A percentile compares a stretch with the other conserved stretches of the same genome.
Evolutionary conservation across 169 alveolate species (phyloP).

Genomic region (Cryptosporidium viatorum): DNA sequence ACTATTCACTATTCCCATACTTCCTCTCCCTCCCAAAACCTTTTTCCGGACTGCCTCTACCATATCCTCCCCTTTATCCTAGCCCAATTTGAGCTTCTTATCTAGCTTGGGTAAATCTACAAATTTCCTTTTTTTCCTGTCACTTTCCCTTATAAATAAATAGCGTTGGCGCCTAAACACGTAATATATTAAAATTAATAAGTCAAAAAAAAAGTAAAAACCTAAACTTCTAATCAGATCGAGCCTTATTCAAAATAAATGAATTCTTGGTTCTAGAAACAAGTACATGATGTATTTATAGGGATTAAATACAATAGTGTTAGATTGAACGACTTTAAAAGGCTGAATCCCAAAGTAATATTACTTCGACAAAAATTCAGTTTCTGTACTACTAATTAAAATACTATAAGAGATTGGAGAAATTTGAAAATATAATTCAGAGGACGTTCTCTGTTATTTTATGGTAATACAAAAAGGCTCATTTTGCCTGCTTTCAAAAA

Average conservation of each 20-base stretch:
- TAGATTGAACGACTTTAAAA: too few species aligned
- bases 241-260: not conserved
- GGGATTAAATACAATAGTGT: not conserved
- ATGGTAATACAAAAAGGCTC: too few species aligned
- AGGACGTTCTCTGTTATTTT: not conserved
- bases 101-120: not conserved
- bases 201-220: not conserved
- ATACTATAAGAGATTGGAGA: too few species aligned
- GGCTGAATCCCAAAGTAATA: not conserved
- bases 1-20: slow-evolving; percentile 47
- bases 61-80: not conserved
- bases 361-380: too few species aligned
- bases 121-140: not conserved
- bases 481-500: not conserved
- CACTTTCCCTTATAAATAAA: not conserved
- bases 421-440: not conserved
- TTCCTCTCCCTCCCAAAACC: slow-evolving; percentile 67
- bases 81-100: not conserved
- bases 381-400: not conserved
- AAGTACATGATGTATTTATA: not conserved
- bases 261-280: not conserved
- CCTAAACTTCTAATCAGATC: not conserved
- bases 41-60: not conserved
- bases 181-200: not conserved
- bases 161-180: slow-evolving; percentile 24